These are phyloP conservation scores for Nicotiana rustica DNA, from an alignment of 305 asterid genomes.

Conservation along the genomic window DNA sequence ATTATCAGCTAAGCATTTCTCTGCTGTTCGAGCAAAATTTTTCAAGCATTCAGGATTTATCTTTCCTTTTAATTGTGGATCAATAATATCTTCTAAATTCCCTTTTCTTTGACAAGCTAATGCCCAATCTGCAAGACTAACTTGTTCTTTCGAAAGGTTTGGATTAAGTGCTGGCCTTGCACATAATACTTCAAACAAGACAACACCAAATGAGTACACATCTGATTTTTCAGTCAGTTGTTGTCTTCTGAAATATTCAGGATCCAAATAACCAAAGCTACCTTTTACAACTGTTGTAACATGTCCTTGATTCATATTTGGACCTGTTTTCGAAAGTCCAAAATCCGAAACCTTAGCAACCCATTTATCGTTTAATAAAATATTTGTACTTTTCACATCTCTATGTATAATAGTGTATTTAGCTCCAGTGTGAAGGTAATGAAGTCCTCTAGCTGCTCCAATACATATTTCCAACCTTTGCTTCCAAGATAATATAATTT, in stretches of 20 bases:
- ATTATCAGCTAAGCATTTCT: slow-evolving; percentile 71
- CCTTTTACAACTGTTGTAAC: slow-evolving; percentile 81
- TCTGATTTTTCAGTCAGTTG: slow-evolving; percentile 74
- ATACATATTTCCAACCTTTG: slow-evolving; percentile 81
- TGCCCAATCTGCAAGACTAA: slow-evolving; percentile 75
- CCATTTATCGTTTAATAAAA: slow-evolving; percentile 84
- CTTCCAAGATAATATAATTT: slow-evolving; percentile 69
- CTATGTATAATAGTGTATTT: slow-evolving; percentile 86
- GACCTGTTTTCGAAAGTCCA: slow-evolving; percentile 86
- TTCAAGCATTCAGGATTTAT: slow-evolving; percentile 57
- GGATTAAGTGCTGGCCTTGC: slow-evolving; percentile 70
- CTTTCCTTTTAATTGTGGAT: slow-evolving; percentile 59
- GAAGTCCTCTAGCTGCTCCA: slow-evolving; percentile 88
- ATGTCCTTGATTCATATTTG: slow-evolving; percentile 83
- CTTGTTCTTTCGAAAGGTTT: slow-evolving; percentile 69
- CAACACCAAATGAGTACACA: slow-evolving; percentile 78
- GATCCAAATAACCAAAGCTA: slow-evolving; percentile 74
- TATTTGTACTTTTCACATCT: slow-evolving; percentile 88
- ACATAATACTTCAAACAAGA: slow-evolving; percentile 70
- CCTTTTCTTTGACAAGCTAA: slow-evolving; percentile 59
- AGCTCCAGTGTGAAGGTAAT: slow-evolving; percentile 88
- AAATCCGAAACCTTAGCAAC: slow-evolving; percentile 94
- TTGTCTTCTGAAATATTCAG: slow-evolving; percentile 71
- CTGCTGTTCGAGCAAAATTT: slow-evolving; percentile 59
- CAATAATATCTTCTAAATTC: slow-evolving; percentile 54